Evolutionary conservation across 345 rosid species (phyloP).

Genomic region (Melaleuca alternifolia): DNA sequence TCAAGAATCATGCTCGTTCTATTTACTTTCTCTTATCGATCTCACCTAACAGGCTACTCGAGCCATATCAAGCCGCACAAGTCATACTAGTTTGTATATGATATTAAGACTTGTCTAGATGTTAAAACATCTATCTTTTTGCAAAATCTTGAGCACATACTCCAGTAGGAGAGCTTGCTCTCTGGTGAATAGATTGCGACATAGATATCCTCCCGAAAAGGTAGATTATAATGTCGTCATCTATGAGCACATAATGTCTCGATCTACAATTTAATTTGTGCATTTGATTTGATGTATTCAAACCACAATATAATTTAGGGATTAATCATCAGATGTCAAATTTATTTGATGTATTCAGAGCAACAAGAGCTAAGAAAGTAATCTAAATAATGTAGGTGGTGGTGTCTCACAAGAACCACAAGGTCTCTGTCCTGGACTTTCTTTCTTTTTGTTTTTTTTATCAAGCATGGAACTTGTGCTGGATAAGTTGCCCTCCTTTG

Average conservation of each 20-base stretch:
- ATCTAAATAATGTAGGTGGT: background rate
- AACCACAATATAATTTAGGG: background rate
- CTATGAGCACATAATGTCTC: background rate
- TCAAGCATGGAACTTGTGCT: background rate
- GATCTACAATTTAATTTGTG: background rate
- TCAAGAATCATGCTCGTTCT: too few relatives aligned
- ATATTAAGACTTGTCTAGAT: too few relatives aligned
- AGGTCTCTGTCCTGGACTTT: background rate
- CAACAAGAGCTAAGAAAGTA: background rate
- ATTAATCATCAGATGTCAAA: background rate
- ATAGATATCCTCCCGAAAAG: too few relatives aligned
- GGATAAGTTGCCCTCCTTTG: background rate
- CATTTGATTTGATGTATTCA: background rate
- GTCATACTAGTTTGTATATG: too few relatives aligned
- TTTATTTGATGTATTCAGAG: background rate
- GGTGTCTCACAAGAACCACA: background rate
- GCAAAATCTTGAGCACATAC: too few relatives aligned
- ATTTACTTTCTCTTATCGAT: too few relatives aligned
- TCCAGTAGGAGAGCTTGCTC: too few relatives aligned
- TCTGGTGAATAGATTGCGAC: too few relatives aligned
- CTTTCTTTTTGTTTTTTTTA: background rate
- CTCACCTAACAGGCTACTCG: too few relatives aligned
- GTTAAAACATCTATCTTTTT: too few relatives aligned
- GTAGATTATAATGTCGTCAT: too few relatives aligned
- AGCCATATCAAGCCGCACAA: too few relatives aligned